Conservation (phyloP, 352 stramenopile species). For the Thalassiosira livingstoniorum region DNA sequence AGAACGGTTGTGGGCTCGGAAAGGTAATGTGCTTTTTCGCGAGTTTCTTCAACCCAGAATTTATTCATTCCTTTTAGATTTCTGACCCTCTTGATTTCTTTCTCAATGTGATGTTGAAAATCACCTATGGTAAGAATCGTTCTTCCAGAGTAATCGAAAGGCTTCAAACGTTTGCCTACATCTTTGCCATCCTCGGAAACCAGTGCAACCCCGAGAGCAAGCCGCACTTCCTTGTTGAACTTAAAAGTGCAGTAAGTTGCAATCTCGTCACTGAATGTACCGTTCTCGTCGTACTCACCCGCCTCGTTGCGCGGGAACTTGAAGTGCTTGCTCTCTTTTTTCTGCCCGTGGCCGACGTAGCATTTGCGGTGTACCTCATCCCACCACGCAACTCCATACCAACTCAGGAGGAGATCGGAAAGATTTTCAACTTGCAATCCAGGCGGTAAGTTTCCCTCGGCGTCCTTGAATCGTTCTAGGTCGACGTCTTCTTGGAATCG, state of each 20-base stretch:
- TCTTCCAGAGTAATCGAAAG: not conserved
- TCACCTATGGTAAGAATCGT: not conserved
- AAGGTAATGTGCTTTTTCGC: too few relatives aligned
- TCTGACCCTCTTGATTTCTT: not conserved
- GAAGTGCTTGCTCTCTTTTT: not conserved
- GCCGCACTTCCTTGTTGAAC: not conserved
- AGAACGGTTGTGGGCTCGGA: not conserved
- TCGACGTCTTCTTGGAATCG: not conserved
- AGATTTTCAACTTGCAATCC: not conserved
- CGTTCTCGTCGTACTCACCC: not conserved
- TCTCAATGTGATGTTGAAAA: not conserved
- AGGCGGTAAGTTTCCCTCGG: not conserved
- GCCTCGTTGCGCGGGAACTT: not conserved
- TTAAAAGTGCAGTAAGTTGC: not conserved
- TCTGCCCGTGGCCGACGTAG: not conserved
- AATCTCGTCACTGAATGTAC: not conserved
- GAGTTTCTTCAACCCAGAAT: not conserved
- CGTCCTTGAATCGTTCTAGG: not conserved
- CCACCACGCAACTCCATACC: not conserved
- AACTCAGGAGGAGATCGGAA: not conserved
- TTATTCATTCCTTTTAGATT: not conserved
- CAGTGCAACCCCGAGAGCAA: too few relatives aligned
- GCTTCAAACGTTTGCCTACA: too few relatives aligned
- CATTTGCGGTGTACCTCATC: not conserved
- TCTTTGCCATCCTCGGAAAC: too few relatives aligned